Evolutionary conservation across 139 green algal species (phyloP).

Genomic region (Chlamydomonas sp.): DNA sequence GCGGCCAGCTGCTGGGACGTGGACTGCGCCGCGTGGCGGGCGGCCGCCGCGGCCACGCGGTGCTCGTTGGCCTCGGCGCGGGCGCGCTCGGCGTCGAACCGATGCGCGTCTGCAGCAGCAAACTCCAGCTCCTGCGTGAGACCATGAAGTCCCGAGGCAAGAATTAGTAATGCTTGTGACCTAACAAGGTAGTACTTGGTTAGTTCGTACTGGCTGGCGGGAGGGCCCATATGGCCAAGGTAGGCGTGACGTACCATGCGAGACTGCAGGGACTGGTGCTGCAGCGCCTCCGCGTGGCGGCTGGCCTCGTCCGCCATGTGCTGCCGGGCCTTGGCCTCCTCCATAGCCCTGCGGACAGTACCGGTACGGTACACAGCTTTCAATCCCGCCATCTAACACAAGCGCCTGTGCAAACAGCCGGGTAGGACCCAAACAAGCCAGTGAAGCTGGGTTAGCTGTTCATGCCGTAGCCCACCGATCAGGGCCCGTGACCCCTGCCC

Average conservation of each 20-base stretch:
- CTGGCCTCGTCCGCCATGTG: background rate
- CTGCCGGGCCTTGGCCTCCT: background rate
- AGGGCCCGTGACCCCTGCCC: background rate
- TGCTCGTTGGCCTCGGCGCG: slow-evolving; percentile 13
- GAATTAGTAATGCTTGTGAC: background rate
- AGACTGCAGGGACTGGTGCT: slow-evolving; percentile 25
- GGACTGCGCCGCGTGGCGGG: background rate
- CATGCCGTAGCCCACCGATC: too few relatives aligned
- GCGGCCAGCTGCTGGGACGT: background rate
- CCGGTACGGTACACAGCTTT: too few relatives aligned
- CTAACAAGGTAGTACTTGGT: too few relatives aligned
- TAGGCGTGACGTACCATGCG: background rate
- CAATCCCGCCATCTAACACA: too few relatives aligned
- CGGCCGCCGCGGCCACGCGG: background rate
- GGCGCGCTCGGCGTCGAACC: background rate
- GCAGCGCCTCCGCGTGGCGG: slow-evolving; percentile 8
- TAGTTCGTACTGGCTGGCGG: too few relatives aligned
- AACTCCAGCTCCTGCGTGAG: background rate
- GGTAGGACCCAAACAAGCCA: background rate
- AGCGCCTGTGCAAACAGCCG: background rate
- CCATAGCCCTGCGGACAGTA: background rate
- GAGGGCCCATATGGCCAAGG: background rate
- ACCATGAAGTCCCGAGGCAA: slow-evolving; percentile 10
- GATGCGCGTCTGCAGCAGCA: background rate
- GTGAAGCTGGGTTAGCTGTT: too few relatives aligned